Evolutionary conservation across 306 rosid species (phyloP), one percentile per base, ranked within the genome.

Genomic region (Alnus rubra): DNA sequence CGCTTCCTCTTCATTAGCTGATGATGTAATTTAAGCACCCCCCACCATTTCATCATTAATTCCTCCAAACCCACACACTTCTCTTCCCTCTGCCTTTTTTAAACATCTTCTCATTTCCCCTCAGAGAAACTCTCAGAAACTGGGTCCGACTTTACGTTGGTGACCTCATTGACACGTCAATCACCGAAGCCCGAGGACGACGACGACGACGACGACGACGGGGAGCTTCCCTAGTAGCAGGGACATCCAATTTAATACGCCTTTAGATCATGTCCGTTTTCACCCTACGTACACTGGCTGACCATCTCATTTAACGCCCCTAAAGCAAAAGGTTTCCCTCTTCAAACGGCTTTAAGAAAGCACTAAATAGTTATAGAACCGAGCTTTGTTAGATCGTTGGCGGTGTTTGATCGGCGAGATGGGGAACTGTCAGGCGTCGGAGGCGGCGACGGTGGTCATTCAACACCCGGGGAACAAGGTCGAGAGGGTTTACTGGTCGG

Each of bases 391-490:
- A 10, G 16, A 28, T 59, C 65, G 19, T 28, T 28, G 65, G 14
- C 35, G 64, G 9, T 58, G 33, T 9, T 50, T 30, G 51, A 42
- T 45, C 3, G 74, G 48, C 3, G 48, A 37, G 16, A 93, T 93
- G 98, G 98, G 98, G 35, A 94, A 94, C 76, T 94, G 98, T 75
- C 98, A 94, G 84, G 94, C 97, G 74, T 96, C 97, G 58, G 98
- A 92, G 75, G 90, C 88, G 4, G 98, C 98, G 16, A 90, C 96
- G 76, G 98, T 94, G 73, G 83, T 94, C 80, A 86, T 94, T 64
- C 92, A 90, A 3, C 96, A 90, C 28, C 96, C 97, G 0, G 96
- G 89, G 37, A 86, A 76, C 74, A 94, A 82, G 90, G 31, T 87
- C 30, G 92, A 94, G 87, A 89, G 91, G 84, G 81, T 94, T 82